Evolutionary conservation across 2,329 filamentous ascomycete genomes (phyloP).

Genomic region (Falciphora oryzae): DNA sequence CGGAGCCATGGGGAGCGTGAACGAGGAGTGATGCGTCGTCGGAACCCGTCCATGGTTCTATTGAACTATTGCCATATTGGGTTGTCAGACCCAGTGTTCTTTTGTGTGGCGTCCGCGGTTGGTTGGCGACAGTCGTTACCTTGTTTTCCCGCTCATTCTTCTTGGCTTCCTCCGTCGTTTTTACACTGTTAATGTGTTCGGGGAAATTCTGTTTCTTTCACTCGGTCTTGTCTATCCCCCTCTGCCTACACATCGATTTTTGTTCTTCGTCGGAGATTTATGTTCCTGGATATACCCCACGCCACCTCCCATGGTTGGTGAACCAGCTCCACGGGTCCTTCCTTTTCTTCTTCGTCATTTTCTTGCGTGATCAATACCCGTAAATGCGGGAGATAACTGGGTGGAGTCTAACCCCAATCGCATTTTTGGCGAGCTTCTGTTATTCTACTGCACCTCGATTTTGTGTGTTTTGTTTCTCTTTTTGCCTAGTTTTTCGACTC

Average conservation of each 20-base stretch:
- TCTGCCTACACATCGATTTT: neutral
- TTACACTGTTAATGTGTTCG: neutral
- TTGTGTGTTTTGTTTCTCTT: neutral
- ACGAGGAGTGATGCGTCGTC: constrained; percentile 42
- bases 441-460: neutral
- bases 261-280: neutral
- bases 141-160: no score
- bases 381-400: neutral
- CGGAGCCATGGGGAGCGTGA: constrained; percentile 46
- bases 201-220: neutral
- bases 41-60: neutral
- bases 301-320: neutral
- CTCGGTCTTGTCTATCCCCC: neutral
- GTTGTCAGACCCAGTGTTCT: neutral
- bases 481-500: neutral
- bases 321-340: neutral
- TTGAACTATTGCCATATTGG: no score
- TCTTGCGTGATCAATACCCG: neutral
- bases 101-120: neutral
- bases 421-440: neutral
- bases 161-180: no score
- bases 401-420: neutral
- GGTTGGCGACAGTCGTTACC: no score
- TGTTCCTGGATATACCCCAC: neutral
- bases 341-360: neutral